phyloP scores from a whole-genome alignment of 1,139 yeast genomes.

The Pneumocystis sp. region DNA sequence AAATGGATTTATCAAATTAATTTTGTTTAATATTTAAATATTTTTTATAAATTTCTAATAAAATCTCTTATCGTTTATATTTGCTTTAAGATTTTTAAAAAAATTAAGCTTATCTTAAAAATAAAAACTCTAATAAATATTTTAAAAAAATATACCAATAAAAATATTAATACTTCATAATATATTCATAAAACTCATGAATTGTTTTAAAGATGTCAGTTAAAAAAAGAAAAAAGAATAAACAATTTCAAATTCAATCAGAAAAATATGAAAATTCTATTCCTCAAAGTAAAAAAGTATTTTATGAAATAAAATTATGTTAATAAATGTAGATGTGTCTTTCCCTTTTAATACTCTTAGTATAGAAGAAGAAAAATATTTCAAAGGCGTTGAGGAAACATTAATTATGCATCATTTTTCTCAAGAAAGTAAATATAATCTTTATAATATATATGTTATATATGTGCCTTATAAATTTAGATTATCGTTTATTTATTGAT shows the following conservation, averaged over 20 bases:
- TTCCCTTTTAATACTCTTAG: slow-evolving; percentile 9
- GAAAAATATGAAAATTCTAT: background rate
- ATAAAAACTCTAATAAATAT: too few relatives aligned
- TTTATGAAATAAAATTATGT: background rate
- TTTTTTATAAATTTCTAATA: too few relatives aligned
- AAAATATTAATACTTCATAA: too few relatives aligned
- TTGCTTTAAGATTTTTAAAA: too few relatives aligned
- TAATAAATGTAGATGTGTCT: background rate
- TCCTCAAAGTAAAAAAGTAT: background rate
- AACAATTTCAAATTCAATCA: background rate
- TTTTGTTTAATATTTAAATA: too few relatives aligned
- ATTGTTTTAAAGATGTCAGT: background rate
- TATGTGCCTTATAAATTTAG: slow-evolving; percentile 1
- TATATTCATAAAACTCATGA: background rate
- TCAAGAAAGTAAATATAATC: background rate
- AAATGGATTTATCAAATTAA: background rate
- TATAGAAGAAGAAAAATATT: slow-evolving; percentile 11
- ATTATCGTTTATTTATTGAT: slow-evolving; percentile 9
- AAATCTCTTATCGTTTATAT: too few relatives aligned
- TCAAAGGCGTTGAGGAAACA: slow-evolving; percentile 10
- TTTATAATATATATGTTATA: background rate
- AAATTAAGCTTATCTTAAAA: too few relatives aligned
- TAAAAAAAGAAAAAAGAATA: background rate
- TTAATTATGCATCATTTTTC: slow-evolving; percentile 8
- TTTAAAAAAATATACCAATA: too few relatives aligned